Evolutionary conservation across 768 basidiomycete species (phyloP), one percentile per base, ranked within the genome.

Genomic region (Guyanaporus albipodus): DNA sequence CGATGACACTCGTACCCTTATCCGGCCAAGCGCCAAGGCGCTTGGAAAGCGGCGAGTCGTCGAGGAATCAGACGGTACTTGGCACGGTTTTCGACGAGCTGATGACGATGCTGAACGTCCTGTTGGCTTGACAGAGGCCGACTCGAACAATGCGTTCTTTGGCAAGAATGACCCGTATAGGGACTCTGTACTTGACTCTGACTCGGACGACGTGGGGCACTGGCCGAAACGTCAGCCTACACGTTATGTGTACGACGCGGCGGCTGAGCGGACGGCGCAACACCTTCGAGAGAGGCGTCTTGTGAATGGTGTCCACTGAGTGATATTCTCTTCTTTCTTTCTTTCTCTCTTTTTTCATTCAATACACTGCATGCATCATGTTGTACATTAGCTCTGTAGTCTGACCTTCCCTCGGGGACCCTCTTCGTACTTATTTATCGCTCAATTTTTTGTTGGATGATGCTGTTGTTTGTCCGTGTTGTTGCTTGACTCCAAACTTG

Each of bases 181-280:
- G 58, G 62, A 64, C 60, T 42, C 64, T 54, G 42, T 47, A 5
- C 44, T 63, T 11, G 77, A 81, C 34, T 77, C 75, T 22, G 82
- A 82, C 38, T 72, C 73, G 9, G 80, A 80, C 19, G 76, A 78
- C 15, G 36, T 39, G 31, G 48, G 55, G 47, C 14, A 68, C 64
- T 57, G 64, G 64, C 31, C 62, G 23, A 58, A 57, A 52, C 77
- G 75, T 38, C 74, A 67, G 17, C 78, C 80, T 3, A 73, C 80
- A 21, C 77, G 77, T 12, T 93, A 85, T 66, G 90, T 87, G n/a
- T 96, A 96, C 63, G 92, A 96, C 61, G 92, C 92, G 0, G 90
- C 85, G 6, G 90, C 90, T 21, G 91, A 95, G 64, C 78, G 87
- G 52, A 80, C 80, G 42, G 71, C 77, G 54, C 74, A 82, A 68